These are phyloP conservation scores for Chaetomium olivaceum DNA, from an alignment of 2,329 filamentous ascomycete genomes.

Conservation along the genomic window DNA sequence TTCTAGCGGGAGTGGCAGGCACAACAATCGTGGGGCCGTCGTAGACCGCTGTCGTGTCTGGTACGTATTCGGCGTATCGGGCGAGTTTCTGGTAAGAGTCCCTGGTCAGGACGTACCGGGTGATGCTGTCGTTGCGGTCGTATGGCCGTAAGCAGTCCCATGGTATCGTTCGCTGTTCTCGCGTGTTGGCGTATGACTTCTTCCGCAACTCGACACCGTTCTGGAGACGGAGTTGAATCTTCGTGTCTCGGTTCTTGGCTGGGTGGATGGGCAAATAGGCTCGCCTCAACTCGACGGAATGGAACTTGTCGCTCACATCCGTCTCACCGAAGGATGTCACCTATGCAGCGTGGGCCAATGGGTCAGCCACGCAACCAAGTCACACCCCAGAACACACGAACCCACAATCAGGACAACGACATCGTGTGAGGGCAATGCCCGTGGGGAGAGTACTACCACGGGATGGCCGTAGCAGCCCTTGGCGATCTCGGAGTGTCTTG, in stretches of 20 bases:
- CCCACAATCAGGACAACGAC: slow-evolving; percentile 5
- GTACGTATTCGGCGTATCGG: not conserved
- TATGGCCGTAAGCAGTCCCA: not conserved
- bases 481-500: not conserved
- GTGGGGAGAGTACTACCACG: slow-evolving; percentile 5
- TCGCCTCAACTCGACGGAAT: not conserved
- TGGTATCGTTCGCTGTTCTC: not conserved
- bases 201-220: not conserved
- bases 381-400: not conserved
- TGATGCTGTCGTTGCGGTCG: not conserved
- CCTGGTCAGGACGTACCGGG: not conserved
- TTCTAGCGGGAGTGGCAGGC: too few relatives aligned
- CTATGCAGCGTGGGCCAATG: not conserved
- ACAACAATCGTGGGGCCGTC: too few relatives aligned
- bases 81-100: not conserved
- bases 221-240: not conserved
- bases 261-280: slow-evolving; percentile 10
- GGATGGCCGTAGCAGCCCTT: slow-evolving; percentile 9
- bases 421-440: not conserved
- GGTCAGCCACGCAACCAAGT: not conserved
- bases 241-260: not conserved
- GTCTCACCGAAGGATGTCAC: slow-evolving; percentile 2
- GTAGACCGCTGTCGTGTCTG: not conserved
- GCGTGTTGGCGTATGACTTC: slow-evolving; percentile 6
- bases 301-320: not conserved